Evolutionary conservation across 2,329 filamentous ascomycete genomes (phyloP).

Genomic region (Microcyclosporella mali): DNA sequence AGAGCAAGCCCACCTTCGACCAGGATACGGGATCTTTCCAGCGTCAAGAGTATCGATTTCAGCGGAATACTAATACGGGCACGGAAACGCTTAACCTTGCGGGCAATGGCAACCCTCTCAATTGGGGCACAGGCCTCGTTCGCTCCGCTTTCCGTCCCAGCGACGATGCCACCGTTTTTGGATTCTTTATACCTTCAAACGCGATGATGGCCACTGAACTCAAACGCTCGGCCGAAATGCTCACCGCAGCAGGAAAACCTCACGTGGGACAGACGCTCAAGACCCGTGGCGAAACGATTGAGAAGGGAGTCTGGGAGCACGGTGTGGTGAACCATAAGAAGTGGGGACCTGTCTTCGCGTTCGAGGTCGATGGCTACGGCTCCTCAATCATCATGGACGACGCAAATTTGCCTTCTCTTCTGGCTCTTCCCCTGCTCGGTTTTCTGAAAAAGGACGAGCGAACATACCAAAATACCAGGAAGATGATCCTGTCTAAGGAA

Average conservation of each 20-base stretch:
- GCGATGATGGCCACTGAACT: conserved; percentile 94
- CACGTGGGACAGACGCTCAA: conserved; percentile 46
- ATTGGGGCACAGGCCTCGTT: conserved; percentile 73
- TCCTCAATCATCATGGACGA: conserved; percentile 82
- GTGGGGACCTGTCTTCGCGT: conserved; percentile 76
- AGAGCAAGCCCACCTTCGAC: conserved; percentile 77
- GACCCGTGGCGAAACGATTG: conserved; percentile 58
- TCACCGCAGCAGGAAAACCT: conserved; percentile 55
- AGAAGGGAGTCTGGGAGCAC: conserved; percentile 74
- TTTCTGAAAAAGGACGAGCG: conserved; percentile 60
- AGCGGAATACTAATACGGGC: conserved; percentile 68
- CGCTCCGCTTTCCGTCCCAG: conserved; percentile 86
- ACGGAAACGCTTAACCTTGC: conserved; percentile 82
- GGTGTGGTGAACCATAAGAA: conserved; percentile 70
- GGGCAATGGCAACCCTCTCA: conserved; percentile 87
- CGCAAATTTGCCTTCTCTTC: conserved; percentile 75
- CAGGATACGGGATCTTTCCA: conserved; percentile 56
- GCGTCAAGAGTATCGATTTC: conserved; percentile 80
- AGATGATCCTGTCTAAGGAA: conserved; percentile 65
- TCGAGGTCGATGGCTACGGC: conserved; percentile 82
- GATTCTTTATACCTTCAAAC: conserved; percentile 92
- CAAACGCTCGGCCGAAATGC: conserved; percentile 62
- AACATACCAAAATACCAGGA: conserved; percentile 82
- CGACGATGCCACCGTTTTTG: conserved; percentile 89
- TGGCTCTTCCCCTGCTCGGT: conserved; percentile 72